A percentile compares a stretch with the other conserved stretches of the same genome.
phyloP scores from a whole-genome alignment of 225 moss, liverwort and hornwort species.

The Sphagnum contortum region DNA sequence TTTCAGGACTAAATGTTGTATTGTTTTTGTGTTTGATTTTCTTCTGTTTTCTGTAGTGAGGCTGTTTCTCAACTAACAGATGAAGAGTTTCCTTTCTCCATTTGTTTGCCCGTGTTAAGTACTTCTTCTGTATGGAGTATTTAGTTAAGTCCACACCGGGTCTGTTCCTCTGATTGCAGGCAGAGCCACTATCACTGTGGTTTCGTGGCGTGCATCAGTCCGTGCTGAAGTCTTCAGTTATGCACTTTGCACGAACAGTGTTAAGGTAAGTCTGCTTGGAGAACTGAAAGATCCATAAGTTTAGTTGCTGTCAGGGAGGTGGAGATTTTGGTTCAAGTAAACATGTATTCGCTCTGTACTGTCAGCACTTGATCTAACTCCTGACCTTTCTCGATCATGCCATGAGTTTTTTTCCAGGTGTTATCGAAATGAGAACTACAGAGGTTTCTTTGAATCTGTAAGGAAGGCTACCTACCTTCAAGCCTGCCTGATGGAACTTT shows the following conservation, averaged over 20 bases:
- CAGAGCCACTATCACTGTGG: constrained; percentile 81
- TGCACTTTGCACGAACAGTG: constrained; percentile 62
- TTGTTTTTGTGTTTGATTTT: too few relatives aligned
- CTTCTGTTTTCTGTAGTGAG: background rate
- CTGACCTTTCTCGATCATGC: background rate
- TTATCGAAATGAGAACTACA: constrained; percentile 66
- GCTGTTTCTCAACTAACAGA: background rate
- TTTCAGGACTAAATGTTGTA: too few relatives aligned
- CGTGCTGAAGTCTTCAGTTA: constrained; percentile 50
- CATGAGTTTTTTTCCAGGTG: constrained; percentile 30
- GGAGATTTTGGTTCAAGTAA: background rate
- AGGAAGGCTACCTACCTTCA: constrained; percentile 71
- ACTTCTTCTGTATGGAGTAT: too few relatives aligned
- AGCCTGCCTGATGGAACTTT: constrained; percentile 83
- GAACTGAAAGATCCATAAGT: too few relatives aligned
- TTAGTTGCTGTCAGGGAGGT: background rate
- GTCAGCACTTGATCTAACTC: too few relatives aligned
- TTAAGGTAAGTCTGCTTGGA: constrained; percentile 33
- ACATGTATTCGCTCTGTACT: background rate
- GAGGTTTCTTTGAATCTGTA: constrained; percentile 64
- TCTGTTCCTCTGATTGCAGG: constrained; percentile 25
- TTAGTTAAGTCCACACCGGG: too few relatives aligned
- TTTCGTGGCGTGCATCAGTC: constrained; percentile 55
- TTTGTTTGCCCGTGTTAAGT: too few relatives aligned
- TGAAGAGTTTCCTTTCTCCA: background rate